A percentile compares a stretch with the other conserved stretches of the same genome.
Evolutionary conservation across 306 rosid species (phyloP).

Genomic region (Betula pendula): DNA sequence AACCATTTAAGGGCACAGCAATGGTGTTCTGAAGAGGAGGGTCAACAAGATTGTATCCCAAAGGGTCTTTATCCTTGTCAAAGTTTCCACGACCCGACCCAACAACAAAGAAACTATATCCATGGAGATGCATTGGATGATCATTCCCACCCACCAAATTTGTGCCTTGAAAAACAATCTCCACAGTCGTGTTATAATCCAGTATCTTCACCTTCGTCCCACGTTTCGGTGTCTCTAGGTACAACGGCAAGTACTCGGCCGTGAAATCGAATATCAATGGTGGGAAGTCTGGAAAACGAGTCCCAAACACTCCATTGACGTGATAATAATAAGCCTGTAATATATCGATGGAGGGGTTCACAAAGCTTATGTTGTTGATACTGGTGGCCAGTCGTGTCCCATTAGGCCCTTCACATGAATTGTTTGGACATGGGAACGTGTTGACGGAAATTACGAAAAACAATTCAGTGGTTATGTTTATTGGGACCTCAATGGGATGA

Average conservation of each 20-base stretch:
- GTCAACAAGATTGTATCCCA: slow-evolving; percentile 31
- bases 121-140: slow-evolving; percentile 45
- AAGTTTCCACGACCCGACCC: slow-evolving; percentile 33
- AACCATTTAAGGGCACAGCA: slow-evolving; percentile 30
- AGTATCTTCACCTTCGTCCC: slow-evolving; percentile 34
- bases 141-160: slow-evolving; percentile 28
- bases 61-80: slow-evolving; percentile 31
- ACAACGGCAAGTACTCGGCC: slow-evolving; percentile 6
- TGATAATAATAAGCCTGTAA: slow-evolving; percentile 33
- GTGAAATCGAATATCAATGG: slow-evolving; percentile 32
- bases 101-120: slow-evolving; percentile 34
- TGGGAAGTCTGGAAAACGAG: slow-evolving; percentile 26
- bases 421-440: slow-evolving; percentile 18
- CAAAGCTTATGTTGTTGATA: slow-evolving; percentile 39
- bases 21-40: slow-evolving; percentile 36
- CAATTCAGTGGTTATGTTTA: slow-evolving; percentile 5
- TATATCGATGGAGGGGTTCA: slow-evolving; percentile 23
- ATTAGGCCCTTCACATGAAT: slow-evolving; percentile 34
- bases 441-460: slow-evolving; percentile 22
- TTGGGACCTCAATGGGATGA: slow-evolving; percentile 41
- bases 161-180: slow-evolving; percentile 37
- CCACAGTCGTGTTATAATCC: slow-evolving; percentile 27
- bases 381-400: slow-evolving; percentile 24
- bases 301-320: slow-evolving; percentile 17
- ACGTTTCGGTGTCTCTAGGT: slow-evolving; percentile 16